Base-by-base conservation (phyloP, 805 yeast species). In the Candida arabinofermentans region DNA sequence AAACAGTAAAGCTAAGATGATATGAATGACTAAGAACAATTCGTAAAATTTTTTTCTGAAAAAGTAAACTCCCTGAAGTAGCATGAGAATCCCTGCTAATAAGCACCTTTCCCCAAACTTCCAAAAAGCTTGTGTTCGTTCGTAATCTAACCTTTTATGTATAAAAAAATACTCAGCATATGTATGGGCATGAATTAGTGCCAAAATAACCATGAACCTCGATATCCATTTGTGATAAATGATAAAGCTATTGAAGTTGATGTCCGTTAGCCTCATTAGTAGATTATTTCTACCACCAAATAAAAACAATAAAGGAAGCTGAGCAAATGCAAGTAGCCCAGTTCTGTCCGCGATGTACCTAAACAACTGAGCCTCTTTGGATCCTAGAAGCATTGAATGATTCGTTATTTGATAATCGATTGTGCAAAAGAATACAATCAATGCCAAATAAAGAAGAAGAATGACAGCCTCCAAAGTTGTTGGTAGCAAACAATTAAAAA, bases 261-360 rank as follows among this genome's bases (percentile, higher is more conserved):
- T 69, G 1, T 80, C 76, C 0, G 83, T 71, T 12, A 72, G 16
- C 71, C 75, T 72, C 40, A 71, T 70, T 42, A 79, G 59, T 26
- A 79, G 54, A 53, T 79, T 79, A 58, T 79, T 79, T 42, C 83
- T 58, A 29, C 81, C 75, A 2, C 81, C 83, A 57, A 79, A 79
- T 38, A 77, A 58, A 16, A 74, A 61, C 33, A 77, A 49, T 24
- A 74, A 58, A 3, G 86, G 85, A 34, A 70, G 46, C 43, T 69
- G 66, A 48, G 71, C 54, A 53, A 48, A 57, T 27, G 61, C 64
- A 53, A 75, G 60, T n/a, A 77, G 44, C 19, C 77, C 83, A 5
- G 79, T 65, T 59, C 86, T 69, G 57, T 78, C 83, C 27, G 80
- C 82, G 10, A 81, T 62, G 39, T 67, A 51, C 50, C 74, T 61